A percentile compares a stretch with the other conserved stretches of the same genome.
These are phyloP conservation scores for Globisporangium paroecandrum DNA, from an alignment of 352 stramenopile species.

Conservation along the genomic window DNA sequence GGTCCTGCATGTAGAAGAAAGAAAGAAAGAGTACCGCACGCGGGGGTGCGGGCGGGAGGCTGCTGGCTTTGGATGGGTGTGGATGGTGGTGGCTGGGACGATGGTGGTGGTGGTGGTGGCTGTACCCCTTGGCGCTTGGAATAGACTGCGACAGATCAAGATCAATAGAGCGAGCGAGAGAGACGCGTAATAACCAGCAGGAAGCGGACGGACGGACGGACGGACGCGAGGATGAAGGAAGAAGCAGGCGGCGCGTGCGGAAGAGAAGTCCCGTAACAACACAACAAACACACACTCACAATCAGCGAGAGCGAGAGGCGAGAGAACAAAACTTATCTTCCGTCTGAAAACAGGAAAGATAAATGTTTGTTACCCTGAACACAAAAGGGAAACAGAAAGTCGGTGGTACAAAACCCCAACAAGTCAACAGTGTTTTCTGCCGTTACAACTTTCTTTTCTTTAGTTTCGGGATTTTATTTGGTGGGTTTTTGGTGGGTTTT, in stretches of 20 bases:
- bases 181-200: neutral
- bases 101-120: no score
- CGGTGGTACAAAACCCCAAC: neutral
- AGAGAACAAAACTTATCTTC: no score
- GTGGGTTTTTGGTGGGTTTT: neutral
- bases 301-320: no score
- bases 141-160: neutral
- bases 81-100: neutral
- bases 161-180: neutral
- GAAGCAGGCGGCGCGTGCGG: neutral
- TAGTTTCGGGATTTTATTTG: neutral
- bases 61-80: neutral
- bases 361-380: neutral
- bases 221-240: neutral
- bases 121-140: neutral
- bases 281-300: neutral
- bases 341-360: neutral
- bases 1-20: conserved; percentile 17
- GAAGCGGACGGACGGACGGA: neutral
- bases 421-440: neutral
- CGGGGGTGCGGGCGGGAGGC: neutral
- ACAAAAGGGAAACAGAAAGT: neutral
- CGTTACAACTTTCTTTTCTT: neutral
- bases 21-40: neutral
- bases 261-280: neutral